A percentile compares a stretch with the other conserved stretches of the same genome.
Evolutionary conservation across 2,329 filamentous ascomycete species (phyloP).

Genomic region (Phyllachora maydis): DNA sequence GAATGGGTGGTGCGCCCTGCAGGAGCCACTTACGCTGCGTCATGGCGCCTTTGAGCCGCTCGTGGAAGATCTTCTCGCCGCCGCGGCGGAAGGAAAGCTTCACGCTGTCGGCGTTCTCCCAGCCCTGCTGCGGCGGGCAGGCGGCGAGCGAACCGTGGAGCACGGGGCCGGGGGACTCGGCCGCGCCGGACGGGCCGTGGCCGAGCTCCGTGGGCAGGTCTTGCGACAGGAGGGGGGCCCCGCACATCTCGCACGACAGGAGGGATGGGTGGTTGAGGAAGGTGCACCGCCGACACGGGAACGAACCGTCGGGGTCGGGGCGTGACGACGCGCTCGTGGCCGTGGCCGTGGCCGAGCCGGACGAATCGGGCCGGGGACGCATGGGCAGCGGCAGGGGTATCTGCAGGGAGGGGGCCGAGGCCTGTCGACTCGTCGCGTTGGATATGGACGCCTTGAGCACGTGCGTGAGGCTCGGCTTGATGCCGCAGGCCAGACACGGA

Average conservation of each 20-base stretch:
- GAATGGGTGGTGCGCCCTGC: conserved; percentile 72
- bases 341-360: conserved; percentile 3
- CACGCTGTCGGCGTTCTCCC: conserved; percentile 50
- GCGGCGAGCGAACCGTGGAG: conserved; percentile 18
- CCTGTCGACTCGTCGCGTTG: conserved; percentile 39
- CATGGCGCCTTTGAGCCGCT: conserved; percentile 70
- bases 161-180: conserved; percentile 62
- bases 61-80: conserved; percentile 77
- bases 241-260: conserved; percentile 76
- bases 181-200: conserved; percentile 11
- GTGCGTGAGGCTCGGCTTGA: conserved; percentile 68
- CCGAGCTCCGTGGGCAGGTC: conserved; percentile 18
- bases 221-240: conserved; percentile 46
- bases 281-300: conserved; percentile 71
- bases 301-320: conserved; percentile 17
- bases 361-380: conserved; percentile 4
- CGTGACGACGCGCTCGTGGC: conserved; percentile 3
- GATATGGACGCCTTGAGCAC: conserved; percentile 74
- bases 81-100: conserved; percentile 84
- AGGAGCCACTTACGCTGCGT: conserved; percentile 92
- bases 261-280: conserved; percentile 86
- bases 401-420: conserved; percentile 6
- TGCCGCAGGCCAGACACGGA: conserved; percentile 81
- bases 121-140: conserved; percentile 11
- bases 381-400: conserved; percentile 12